Percentiles rank a stretch among this genome's conserved stretches.
Conservation (phyloP, 2,329 filamentous ascomycete species). For the Pseudogymnoascus sp. region DNA sequence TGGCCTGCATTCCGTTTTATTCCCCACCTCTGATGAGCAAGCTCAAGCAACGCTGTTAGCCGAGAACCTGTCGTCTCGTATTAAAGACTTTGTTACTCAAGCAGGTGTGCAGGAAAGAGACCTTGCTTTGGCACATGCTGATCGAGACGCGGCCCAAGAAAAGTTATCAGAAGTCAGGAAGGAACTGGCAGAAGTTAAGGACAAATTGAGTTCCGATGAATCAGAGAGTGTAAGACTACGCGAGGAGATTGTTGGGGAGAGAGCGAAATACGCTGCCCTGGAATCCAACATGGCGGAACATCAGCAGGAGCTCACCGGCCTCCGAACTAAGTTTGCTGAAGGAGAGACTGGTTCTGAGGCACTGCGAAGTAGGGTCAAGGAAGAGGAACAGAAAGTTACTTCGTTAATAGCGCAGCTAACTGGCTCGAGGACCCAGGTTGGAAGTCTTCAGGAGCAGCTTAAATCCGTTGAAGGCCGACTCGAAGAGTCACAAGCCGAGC, state of each 20-base stretch:
- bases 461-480: conserved; percentile 59
- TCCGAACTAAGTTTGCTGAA: conserved; percentile 66
- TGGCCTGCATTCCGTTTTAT: conserved; percentile 51
- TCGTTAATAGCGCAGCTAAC: conserved; percentile 62
- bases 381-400: conserved; percentile 64
- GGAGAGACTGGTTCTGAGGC: conserved; percentile 78
- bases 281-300: conserved; percentile 54
- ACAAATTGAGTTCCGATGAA: conserved; percentile 45
- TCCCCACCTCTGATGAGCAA: conserved; percentile 43
- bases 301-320: conserved; percentile 56
- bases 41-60: conserved; percentile 49
- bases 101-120: conserved; percentile 52
- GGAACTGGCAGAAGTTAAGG: conserved; percentile 47
- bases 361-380: conserved; percentile 63
- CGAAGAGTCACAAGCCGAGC: conserved; percentile 43
- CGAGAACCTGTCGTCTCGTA: conserved; percentile 49
- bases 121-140: conserved; percentile 49
- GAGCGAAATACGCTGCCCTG: conserved; percentile 44
- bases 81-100: conserved; percentile 51
- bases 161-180: conserved; percentile 46
- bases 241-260: conserved; percentile 45
- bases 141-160: conserved; percentile 52
- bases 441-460: conserved; percentile 68
- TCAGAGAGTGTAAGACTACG: conserved; percentile 42
- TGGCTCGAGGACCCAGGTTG: conserved; percentile 66